These are phyloP conservation scores for Didymella keratinophila DNA, from an alignment of 2,329 filamentous ascomycete genomes.

Conservation along the genomic window DNA sequence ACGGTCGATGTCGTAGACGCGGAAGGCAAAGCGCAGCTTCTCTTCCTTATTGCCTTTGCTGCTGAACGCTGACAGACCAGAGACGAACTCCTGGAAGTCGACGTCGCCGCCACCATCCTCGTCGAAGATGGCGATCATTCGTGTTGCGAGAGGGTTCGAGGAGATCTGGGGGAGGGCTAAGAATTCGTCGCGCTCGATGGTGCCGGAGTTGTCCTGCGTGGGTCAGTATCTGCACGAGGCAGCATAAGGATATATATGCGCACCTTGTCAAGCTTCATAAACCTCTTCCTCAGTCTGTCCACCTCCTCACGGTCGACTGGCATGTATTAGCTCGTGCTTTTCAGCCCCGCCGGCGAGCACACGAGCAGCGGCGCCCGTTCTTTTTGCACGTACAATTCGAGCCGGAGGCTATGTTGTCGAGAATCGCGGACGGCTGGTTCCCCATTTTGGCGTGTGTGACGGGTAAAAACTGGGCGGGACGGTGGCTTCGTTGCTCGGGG, in stretches of 20 bases:
- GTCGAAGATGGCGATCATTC: slow-evolving; percentile 99
- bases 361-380: slow-evolving; percentile 26
- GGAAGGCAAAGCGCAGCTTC: slow-evolving; percentile 97
- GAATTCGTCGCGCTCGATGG: slow-evolving; percentile 98
- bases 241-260: slow-evolving; percentile 26
- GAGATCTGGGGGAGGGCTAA: slow-evolving; percentile 96
- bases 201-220: slow-evolving; percentile 89
- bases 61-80: slow-evolving; percentile 92
- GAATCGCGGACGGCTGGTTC: slow-evolving; percentile 70
- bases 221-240: neutral
- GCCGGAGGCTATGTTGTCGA: slow-evolving; percentile 95
- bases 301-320: slow-evolving; percentile 97
- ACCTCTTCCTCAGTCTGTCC: slow-evolving; percentile 91
- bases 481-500: slow-evolving; percentile 24
- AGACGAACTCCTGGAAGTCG: slow-evolving; percentile 98
- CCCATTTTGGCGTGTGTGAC: slow-evolving; percentile 54
- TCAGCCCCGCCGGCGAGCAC: slow-evolving; percentile 40
- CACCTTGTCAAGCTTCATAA: slow-evolving; percentile 99
- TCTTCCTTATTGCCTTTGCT: slow-evolving; percentile 99
- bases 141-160: slow-evolving; percentile 94
- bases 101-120: slow-evolving; percentile 98
- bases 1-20: slow-evolving; percentile 98
- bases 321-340: slow-evolving; percentile 36
- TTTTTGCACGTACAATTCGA: slow-evolving; percentile 79
- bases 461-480: slow-evolving; percentile 20